Evolutionary conservation across 2,329 filamentous ascomycete species (phyloP).

Genomic region (Alternaria sp.): DNA sequence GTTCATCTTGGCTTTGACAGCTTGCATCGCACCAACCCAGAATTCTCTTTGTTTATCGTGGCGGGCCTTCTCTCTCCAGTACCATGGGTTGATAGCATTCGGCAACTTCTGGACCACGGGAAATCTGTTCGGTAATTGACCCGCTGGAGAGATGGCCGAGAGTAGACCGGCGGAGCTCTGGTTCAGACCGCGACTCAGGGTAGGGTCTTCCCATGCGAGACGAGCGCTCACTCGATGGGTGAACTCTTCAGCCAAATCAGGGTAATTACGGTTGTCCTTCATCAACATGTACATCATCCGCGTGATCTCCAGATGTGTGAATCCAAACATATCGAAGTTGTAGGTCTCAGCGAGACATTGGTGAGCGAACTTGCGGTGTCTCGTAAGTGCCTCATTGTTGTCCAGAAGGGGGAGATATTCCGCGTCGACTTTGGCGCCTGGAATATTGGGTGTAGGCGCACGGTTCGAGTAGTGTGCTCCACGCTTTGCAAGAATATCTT

Average conservation of each 20-base stretch:
- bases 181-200: conserved; percentile 1
- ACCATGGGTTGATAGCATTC: conserved; percentile 5
- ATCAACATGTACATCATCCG: conserved; percentile 9
- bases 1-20: conserved; percentile 8
- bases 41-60: conserved; percentile 3
- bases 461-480: conserved; percentile 6
- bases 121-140: conserved; percentile 3
- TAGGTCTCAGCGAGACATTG: conserved; percentile 7
- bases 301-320: conserved; percentile 8
- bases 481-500: conserved; percentile 7
- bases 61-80: conserved; percentile 6
- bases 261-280: conserved; percentile 9
- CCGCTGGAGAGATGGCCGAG: neutral
- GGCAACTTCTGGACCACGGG: neutral
- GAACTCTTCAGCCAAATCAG: conserved; percentile 7
- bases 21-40: conserved; percentile 7
- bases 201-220: conserved; percentile 9
- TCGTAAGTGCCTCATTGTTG: conserved; percentile 8
- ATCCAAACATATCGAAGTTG: conserved; percentile 11
- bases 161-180: conserved; percentile 5
- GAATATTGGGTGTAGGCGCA: conserved; percentile 9
- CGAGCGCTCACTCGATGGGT: conserved; percentile 6
- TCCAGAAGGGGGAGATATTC: conserved; percentile 8
- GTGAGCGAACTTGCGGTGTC: conserved; percentile 7
- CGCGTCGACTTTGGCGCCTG: conserved; percentile 2